phyloP scores from a whole-genome alignment of 441 rosid species.

The Metrosideros polymorpha region DNA sequence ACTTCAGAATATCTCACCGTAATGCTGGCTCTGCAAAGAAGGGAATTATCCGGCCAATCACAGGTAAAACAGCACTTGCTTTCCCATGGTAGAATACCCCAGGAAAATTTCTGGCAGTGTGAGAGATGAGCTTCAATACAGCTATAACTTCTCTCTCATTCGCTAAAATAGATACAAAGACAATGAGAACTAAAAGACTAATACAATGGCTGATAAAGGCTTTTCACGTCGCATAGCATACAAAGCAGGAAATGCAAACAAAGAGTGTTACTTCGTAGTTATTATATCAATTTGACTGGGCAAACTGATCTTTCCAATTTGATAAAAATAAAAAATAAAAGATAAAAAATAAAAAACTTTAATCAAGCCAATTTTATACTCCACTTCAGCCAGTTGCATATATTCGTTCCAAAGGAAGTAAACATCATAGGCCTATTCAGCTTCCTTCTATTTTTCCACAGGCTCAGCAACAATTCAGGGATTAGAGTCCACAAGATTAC shows the following conservation, averaged over 20 bases:
- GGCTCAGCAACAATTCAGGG: neutral
- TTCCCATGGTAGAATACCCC: constrained; percentile 82
- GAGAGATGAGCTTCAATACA: constrained; percentile 77
- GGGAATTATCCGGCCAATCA: constrained; percentile 72
- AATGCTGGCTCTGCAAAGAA: constrained; percentile 83
- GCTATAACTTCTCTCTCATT: constrained; percentile 82
- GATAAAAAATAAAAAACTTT: neutral
- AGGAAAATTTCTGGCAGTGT: constrained; percentile 65
- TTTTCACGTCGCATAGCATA: neutral
- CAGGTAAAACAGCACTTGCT: constrained; percentile 62
- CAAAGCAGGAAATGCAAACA: neutral
- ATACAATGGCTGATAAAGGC: neutral
- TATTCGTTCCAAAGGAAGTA: neutral
- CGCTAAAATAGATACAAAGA: constrained; percentile 32
- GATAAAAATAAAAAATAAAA: neutral
- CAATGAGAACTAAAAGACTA: neutral
- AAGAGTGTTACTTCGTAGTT: neutral
- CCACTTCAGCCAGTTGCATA: neutral
- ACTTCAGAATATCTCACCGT: constrained; percentile 33
- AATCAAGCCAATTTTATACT: neutral
- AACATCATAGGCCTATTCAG: neutral
- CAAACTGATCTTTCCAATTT: neutral
- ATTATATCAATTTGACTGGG: neutral
- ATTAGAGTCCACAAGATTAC: neutral
- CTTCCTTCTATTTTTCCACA: neutral